Evolutionary conservation across 2,329 filamentous ascomycete species (phyloP).

Genomic region (Pseudonectria foliicola): DNA sequence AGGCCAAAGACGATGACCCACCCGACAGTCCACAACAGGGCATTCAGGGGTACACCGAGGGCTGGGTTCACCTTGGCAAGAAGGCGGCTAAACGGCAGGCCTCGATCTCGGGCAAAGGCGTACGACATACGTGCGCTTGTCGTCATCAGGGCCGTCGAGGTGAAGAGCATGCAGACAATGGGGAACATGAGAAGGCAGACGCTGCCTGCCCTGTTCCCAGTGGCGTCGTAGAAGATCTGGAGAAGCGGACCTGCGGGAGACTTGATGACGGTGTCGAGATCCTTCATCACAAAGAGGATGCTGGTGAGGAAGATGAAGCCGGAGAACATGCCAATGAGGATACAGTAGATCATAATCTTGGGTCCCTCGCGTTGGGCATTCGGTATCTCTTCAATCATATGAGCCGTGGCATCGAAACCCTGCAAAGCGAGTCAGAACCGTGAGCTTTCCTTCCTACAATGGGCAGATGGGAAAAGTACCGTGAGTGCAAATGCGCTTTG

Average conservation of each 20-base stretch:
- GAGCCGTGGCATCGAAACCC: conserved; percentile 42
- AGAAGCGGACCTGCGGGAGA: conserved; percentile 52
- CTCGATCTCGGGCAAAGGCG: conserved; percentile 58
- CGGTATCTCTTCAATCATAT: conserved; percentile 54
- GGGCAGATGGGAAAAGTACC: conserved; percentile 7
- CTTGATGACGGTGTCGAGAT: conserved; percentile 49
- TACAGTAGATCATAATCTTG: conserved; percentile 59
- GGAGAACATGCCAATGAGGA: conserved; percentile 55
- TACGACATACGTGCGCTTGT: conserved; percentile 61
- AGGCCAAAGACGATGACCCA: conserved; percentile 62
- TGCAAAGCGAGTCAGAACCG: not conserved
- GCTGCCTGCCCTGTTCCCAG: conserved; percentile 53
- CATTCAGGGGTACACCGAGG: conserved; percentile 60
- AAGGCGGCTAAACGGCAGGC: conserved; percentile 55
- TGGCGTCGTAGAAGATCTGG: conserved; percentile 59
- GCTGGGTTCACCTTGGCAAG: conserved; percentile 55
- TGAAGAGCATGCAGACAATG: conserved; percentile 58
- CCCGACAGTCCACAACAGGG: conserved; percentile 52
- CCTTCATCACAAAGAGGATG: conserved; percentile 56
- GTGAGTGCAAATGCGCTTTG: conserved; percentile 45
- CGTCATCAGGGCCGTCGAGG: conserved; percentile 57
- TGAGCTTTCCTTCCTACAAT: too few relatives aligned
- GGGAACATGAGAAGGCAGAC: conserved; percentile 61
- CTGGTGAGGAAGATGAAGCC: conserved; percentile 54
- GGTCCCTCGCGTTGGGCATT: conserved; percentile 51